phyloP scores from a whole-genome alignment of 805 yeast species.

The Teunomyces pallodes region DNA sequence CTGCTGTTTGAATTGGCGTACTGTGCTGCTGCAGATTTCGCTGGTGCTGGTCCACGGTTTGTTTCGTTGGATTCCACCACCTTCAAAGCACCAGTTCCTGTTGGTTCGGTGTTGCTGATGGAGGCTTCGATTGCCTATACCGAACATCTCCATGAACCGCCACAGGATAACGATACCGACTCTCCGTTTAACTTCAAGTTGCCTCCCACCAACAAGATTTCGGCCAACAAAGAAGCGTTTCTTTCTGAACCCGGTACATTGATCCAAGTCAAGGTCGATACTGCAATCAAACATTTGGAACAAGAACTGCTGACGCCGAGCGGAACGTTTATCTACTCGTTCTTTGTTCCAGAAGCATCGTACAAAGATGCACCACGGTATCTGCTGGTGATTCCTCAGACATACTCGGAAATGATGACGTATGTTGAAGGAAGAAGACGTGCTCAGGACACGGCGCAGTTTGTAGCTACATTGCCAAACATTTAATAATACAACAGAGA shows the following conservation, averaged over 20 bases:
- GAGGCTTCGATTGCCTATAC: conserved; percentile 83
- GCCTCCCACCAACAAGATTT: conserved; percentile 56
- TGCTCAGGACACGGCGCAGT: conserved; percentile 76
- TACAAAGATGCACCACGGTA: conserved; percentile 52
- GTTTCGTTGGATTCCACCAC: conserved; percentile 88
- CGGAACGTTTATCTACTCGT: conserved; percentile 86
- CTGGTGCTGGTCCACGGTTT: conserved; percentile 83
- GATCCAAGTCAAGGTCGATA: conserved; percentile 86
- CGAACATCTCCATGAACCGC: conserved; percentile 60
- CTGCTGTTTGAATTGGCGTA: conserved; percentile 93
- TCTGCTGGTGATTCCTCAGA: conserved; percentile 77
- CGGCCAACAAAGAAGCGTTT: conserved; percentile 53
- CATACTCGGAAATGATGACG: conserved; percentile 89
- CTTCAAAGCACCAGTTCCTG: conserved; percentile 93
- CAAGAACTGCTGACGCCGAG: conserved; percentile 63
- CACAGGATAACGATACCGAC: conserved; percentile 21
- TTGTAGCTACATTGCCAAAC: conserved; percentile 42
- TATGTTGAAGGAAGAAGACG: conserved; percentile 89
- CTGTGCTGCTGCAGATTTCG: conserved; percentile 86
- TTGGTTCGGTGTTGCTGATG: conserved; percentile 84
- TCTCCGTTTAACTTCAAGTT: conserved; percentile 49
- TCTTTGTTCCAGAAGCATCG: conserved; percentile 69
- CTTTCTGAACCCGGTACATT: conserved; percentile 79
- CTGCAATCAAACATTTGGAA: conserved; percentile 68
- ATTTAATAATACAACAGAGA: background rate